Percentiles rank a stretch among this genome's conserved stretches.
These are phyloP conservation scores for Taxawa tesnikishii DNA, from an alignment of 2,329 filamentous ascomycete genomes.

Conservation along the genomic window DNA sequence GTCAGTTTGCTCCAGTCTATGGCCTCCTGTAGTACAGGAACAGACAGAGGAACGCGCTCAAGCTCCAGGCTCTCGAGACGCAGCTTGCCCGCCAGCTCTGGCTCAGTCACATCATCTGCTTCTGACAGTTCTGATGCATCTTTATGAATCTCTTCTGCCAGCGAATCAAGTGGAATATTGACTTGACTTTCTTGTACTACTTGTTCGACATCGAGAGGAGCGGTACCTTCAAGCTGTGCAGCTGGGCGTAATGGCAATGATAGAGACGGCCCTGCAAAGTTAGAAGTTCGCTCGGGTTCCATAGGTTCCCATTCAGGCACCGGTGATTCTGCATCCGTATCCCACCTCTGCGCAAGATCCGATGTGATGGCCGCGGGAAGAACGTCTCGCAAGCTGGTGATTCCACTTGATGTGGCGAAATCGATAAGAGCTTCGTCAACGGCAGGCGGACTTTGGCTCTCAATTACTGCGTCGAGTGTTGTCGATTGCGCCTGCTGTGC, in stretches of 20 bases:
- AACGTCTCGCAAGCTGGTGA: conserved; percentile 9
- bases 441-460: neutral
- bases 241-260: neutral
- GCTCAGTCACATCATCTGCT: neutral
- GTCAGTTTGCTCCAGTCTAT: conserved; percentile 66
- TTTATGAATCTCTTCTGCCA: neutral
- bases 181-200: too few species aligned
- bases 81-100: conserved; percentile 33
- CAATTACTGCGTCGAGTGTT: neutral
- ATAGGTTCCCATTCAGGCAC: neutral
- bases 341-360: conserved; percentile 1
- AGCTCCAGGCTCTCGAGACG: conserved; percentile 61
- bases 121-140: neutral
- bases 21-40: conserved; percentile 55
- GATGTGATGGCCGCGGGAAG: conserved; percentile 2
- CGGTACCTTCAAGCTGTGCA: neutral
- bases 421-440: neutral
- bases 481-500: neutral
- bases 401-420: conserved; percentile 2
- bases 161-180: neutral
- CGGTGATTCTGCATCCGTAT: neutral
- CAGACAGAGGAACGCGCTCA: conserved; percentile 61
- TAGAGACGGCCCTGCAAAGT: neutral
- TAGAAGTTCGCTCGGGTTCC: neutral
- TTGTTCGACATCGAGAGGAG: neutral